phyloP scores from a whole-genome alignment of 768 basidiomycete genomes.

The Cubamyces lactineus region DNA sequence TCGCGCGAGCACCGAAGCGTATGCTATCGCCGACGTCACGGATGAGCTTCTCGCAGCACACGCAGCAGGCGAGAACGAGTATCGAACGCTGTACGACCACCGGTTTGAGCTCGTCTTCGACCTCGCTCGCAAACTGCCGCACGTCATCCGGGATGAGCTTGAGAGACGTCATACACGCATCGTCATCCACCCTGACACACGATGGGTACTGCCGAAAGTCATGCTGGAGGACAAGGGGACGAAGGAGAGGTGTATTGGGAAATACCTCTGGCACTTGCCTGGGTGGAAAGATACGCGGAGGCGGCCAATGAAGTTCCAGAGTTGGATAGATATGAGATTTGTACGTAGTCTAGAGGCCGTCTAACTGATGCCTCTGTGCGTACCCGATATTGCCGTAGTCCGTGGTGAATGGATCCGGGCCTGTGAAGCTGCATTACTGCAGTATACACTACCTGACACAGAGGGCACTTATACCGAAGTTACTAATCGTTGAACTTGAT shows the following conservation, averaged over 20 bases:
- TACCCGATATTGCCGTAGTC: too few relatives aligned
- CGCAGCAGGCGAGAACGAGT: constrained; percentile 23
- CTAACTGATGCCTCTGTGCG: neutral
- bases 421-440: too few relatives aligned
- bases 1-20: constrained; percentile 25
- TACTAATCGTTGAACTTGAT: constrained; percentile 73
- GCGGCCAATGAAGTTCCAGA: neutral
- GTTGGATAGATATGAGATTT: constrained; percentile 22
- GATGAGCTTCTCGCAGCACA: constrained; percentile 25
- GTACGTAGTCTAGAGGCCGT: constrained; percentile 20
- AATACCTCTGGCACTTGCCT: constrained; percentile 4
- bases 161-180: constrained; percentile 30
- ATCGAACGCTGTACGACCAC: constrained; percentile 60
- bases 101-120: constrained; percentile 62
- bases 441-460: too few relatives aligned
- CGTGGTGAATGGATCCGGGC: too few relatives aligned
- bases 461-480: neutral
- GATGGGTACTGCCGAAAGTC: constrained; percentile 55
- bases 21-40: constrained; percentile 49
- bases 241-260: neutral
- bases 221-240: constrained; percentile 27
- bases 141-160: constrained; percentile 37
- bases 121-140: constrained; percentile 45
- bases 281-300: neutral
- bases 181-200: constrained; percentile 41